phyloP scores from a whole-genome alignment of 345 rosid species.

The Lepidium sativum region DNA sequence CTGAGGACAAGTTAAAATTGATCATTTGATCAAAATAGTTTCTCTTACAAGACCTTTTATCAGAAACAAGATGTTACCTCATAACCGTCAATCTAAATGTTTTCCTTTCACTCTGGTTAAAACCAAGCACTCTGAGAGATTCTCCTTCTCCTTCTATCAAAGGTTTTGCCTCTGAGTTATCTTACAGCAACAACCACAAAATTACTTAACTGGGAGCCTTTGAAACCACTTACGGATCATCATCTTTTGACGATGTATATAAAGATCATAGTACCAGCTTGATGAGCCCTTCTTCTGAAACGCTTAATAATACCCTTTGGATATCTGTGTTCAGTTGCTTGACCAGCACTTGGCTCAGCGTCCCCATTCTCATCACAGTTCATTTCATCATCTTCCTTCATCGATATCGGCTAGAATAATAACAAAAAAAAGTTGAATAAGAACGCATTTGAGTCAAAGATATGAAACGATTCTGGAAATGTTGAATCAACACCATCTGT shows the following conservation, averaged over 20 bases:
- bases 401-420: conserved; percentile 48
- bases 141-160: conserved; percentile 79
- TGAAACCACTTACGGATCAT: background rate
- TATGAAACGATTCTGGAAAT: background rate
- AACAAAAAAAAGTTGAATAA: background rate
- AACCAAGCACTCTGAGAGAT: conserved; percentile 63
- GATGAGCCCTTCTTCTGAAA: conserved; percentile 43
- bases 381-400: conserved; percentile 65
- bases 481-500: background rate
- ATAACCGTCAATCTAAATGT: conserved; percentile 47
- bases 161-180: conserved; percentile 48
- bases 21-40: too few species aligned
- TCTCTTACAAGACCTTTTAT: background rate
- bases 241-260: background rate
- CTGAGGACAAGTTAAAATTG: too few species aligned
- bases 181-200: conserved; percentile 27
- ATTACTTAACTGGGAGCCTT: background rate
- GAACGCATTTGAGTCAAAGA: background rate
- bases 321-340: conserved; percentile 42
- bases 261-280: conserved; percentile 26
- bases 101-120: conserved; percentile 57
- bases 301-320: conserved; percentile 41
- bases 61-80: conserved; percentile 42
- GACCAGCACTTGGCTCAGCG: conserved; percentile 54
- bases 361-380: too few species aligned